A percentile compares a stretch with the other conserved stretches of the same genome.
Conservation (phyloP, 1,284 basidiomycete genomes). For the Exobasidium rhododendri region DNA sequence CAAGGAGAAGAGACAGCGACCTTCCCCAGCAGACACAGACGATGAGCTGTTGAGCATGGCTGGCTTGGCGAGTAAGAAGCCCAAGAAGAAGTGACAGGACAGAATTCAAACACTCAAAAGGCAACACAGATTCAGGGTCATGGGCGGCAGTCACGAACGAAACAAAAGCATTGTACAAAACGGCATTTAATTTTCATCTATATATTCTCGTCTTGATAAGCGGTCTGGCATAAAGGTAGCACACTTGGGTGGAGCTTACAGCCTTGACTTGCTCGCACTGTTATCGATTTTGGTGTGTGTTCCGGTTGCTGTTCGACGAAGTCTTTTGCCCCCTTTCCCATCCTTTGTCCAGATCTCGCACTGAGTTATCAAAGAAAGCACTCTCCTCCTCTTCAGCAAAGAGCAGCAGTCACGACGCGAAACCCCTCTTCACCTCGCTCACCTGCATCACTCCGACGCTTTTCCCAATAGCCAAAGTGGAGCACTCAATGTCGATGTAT, state of each 20-base stretch:
- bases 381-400: background rate
- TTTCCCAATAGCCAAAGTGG: slow-evolving; percentile 32
- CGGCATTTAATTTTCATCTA: no score
- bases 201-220: no score
- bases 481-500: slow-evolving; percentile 45
- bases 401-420: background rate
- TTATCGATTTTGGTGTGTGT: slow-evolving; percentile 46
- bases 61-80: background rate
- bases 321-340: slow-evolving; percentile 27
- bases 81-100: background rate
- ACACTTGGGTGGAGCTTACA: no score
- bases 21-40: background rate
- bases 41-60: background rate
- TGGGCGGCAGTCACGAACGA: no score
- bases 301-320: slow-evolving; percentile 26
- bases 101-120: no score
- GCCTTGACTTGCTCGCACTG: slow-evolving; percentile 24
- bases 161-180: no score
- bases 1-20: background rate
- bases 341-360: slow-evolving; percentile 37
- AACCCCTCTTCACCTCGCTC: background rate
- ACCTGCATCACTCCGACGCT: slow-evolving; percentile 31
- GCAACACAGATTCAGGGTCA: no score
- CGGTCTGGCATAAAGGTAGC: no score
- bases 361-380: background rate